phyloP scores from a whole-genome alignment of 345 rosid genomes.

The Populus simonii region DNA sequence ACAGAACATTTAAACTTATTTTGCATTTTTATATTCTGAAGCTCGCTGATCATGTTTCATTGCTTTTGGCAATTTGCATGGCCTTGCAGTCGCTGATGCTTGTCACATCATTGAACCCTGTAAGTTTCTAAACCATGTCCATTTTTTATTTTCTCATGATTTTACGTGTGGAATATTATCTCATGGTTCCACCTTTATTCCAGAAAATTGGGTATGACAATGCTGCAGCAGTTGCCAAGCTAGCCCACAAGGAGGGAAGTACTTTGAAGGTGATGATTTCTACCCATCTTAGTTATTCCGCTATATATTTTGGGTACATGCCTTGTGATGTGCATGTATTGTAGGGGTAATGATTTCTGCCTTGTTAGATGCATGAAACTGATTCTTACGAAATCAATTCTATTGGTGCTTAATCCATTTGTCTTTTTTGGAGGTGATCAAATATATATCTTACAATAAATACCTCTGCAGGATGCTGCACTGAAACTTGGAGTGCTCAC shows the following conservation, averaged over 20 bases:
- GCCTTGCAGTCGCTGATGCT: conserved; percentile 88
- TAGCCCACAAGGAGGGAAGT: conserved; percentile 89
- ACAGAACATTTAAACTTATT: not conserved
- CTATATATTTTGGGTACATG: not conserved
- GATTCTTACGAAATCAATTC: not conserved
- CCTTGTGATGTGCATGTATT: not conserved
- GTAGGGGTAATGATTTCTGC: not conserved
- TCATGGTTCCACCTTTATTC: conserved; percentile 12
- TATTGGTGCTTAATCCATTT: not conserved
- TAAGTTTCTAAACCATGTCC: conserved; percentile 40
- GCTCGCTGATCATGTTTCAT: conserved; percentile 13
- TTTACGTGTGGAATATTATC: not conserved
- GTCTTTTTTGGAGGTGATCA: conserved; percentile 3
- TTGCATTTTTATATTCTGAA: not conserved
- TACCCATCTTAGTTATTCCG: not conserved
- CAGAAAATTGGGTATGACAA: conserved; percentile 97
- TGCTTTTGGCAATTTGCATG: conserved; percentile 26
- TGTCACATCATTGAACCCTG: conserved; percentile 95
- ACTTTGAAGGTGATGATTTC: conserved; percentile 69
- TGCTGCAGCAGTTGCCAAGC: conserved; percentile 98
- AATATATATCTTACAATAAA: not conserved
- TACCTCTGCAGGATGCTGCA: conserved; percentile 66
- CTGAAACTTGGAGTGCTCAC: conserved; percentile 67
- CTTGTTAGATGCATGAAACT: not conserved
- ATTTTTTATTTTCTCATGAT: not conserved